Percentiles rank a stretch among this genome's conserved stretches.
Conservation (phyloP, 208 protist genomes). For the Acanthamoeba royreba region DNA sequence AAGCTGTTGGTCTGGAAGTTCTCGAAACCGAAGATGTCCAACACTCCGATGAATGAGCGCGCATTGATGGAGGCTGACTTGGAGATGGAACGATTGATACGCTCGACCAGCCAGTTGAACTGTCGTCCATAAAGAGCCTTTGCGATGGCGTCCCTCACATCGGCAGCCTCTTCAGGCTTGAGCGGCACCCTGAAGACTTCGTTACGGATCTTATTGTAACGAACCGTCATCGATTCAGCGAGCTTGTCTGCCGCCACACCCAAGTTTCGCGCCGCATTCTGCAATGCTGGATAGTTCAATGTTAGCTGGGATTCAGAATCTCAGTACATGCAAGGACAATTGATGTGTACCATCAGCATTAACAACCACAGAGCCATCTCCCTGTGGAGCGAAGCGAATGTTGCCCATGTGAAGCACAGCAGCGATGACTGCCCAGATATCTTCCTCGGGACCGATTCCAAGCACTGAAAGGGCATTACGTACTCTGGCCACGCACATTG, state of each 20-base stretch:
- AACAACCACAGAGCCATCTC: conserved; percentile 7
- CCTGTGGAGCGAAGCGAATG: conserved; percentile 10
- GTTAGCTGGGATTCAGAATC: no score
- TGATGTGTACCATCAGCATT: background rate
- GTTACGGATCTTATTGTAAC: conserved; percentile 28
- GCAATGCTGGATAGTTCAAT: no score
- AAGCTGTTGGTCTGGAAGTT: conserved; percentile 82
- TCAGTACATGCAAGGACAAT: background rate
- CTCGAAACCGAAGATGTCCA: conserved; percentile 79
- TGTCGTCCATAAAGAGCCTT: conserved; percentile 75
- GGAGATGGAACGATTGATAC: background rate
- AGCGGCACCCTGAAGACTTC: conserved; percentile 1
- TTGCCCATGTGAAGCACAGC: conserved; percentile 40
- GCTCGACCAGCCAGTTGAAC: conserved; percentile 66
- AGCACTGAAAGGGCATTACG: conserved; percentile 31
- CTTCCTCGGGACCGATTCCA: conserved; percentile 5
- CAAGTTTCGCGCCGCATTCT: background rate
- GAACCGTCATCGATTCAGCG: background rate
- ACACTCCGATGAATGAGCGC: conserved; percentile 69
- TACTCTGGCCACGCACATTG: background rate
- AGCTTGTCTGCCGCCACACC: background rate
- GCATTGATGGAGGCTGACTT: background rate
- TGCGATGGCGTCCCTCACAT: conserved; percentile 77
- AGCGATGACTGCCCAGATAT: conserved; percentile 3
- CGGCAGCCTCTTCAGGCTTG: conserved; percentile 63